These are phyloP conservation scores for Podaxis pistillaris DNA, from an alignment of 768 basidiomycete species.

Conservation along the genomic window DNA sequence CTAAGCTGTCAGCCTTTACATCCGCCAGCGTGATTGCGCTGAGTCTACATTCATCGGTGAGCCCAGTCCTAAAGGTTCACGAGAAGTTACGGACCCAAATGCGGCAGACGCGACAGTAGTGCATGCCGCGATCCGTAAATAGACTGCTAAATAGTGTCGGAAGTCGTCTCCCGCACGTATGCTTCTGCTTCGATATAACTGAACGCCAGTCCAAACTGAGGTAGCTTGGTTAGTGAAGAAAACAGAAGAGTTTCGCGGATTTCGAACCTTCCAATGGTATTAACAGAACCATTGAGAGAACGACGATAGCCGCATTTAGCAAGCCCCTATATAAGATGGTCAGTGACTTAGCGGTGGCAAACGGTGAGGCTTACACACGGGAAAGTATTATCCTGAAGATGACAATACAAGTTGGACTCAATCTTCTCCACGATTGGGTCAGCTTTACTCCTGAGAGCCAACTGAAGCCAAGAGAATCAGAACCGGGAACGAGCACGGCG, in stretches of 20 bases:
- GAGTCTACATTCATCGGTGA: neutral
- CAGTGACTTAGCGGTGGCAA: neutral
- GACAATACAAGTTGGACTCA: constrained; percentile 9
- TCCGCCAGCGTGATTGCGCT: constrained; percentile 1
- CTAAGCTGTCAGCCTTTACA: neutral
- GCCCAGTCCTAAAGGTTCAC: neutral
- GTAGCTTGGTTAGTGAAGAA: neutral
- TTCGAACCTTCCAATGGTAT: constrained; percentile 9
- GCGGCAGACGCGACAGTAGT: neutral
- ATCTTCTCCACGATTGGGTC: constrained; percentile 4
- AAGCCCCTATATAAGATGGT: neutral
- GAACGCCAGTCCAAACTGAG: constrained; percentile 9
- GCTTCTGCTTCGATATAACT: constrained; percentile 6
- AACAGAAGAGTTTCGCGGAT: neutral
- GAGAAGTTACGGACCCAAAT: neutral
- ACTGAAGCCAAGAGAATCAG: neutral
- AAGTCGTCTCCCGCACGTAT: constrained; percentile 5
- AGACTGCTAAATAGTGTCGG: constrained; percentile 5
- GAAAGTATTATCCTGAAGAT: constrained; percentile 4
- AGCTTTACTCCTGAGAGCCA: neutral
- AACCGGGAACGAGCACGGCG: neutral
- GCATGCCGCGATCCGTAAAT: constrained; percentile 8
- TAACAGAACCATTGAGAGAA: constrained; percentile 2
- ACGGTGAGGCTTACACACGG: neutral
- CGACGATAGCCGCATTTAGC: constrained; percentile 8